These are phyloP conservation scores for Sclerotinia glacialis DNA, from an alignment of 2,329 filamentous ascomycete genomes.

Conservation along the genomic window DNA sequence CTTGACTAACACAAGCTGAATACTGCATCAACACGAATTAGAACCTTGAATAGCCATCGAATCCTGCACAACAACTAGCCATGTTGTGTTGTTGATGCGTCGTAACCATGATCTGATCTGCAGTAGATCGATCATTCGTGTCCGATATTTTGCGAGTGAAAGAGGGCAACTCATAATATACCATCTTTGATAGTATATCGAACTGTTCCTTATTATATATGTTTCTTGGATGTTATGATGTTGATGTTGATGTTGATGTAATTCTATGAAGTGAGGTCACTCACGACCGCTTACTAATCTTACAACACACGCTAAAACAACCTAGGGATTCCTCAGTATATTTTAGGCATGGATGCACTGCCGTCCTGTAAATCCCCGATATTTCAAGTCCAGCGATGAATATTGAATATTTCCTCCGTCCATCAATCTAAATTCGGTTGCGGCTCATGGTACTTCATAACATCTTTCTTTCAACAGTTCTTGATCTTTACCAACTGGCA, in stretches of 20 bases:
- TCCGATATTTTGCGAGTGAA: not conserved
- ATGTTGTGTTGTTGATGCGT: not conserved
- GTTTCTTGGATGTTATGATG: not conserved
- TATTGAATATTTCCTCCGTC: not conserved
- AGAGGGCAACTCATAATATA: not conserved
- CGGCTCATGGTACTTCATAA: not conserved
- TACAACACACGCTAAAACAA: not conserved
- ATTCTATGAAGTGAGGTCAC: not conserved
- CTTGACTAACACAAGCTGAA: no score
- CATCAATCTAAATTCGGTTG: not conserved
- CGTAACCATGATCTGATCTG: not conserved
- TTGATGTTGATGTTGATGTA: not conserved
- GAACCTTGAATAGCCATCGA: no score
- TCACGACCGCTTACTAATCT: not conserved
- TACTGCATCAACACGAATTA: not conserved
- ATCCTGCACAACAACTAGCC: not conserved
- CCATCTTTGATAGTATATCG: fast-evolving
- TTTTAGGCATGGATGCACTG: not conserved
- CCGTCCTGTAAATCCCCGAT: no score
- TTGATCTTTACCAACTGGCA: not conserved
- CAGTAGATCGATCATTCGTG: no score
- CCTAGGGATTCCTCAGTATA: not conserved
- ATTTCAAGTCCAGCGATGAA: not conserved
- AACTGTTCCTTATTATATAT: not conserved
- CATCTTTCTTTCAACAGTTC: not conserved